Base-by-base conservation (phyloP, 192 early-diverging fungal genomes). In the Phlyctochytrium arcticum region DNA sequence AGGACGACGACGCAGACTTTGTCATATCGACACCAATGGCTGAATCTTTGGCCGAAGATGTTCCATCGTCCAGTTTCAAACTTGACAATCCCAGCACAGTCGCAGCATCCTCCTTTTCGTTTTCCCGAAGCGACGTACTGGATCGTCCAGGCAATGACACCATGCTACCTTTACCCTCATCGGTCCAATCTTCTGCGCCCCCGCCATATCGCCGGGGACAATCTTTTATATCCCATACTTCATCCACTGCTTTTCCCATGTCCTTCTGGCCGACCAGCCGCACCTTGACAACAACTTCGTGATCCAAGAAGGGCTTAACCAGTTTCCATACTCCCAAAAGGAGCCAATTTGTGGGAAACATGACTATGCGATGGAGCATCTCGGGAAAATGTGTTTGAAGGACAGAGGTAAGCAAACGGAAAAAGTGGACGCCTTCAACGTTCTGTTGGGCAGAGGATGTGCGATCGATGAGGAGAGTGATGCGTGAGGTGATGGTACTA, bases 331-430 rank as follows among this genome's bases (percentile, higher is more conserved):
- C 53, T 31, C 58, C 54, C 58, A 49, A 62, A 0, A 69, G 49
- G 19, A 69, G 49, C 67, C 57, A 61, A 58, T 69, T 69, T 15
- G 67, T 69, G 10, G 67, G 67, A 33, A 69, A 61, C 36, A 69
- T 62, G 10, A 69, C 37, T 3, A 69, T 54, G 6, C 59, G 48
- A 36, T 69, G 67, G 26, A 69, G 49, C 48, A 69, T 62, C 34
- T 69, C 58, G 9, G 67, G 67, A 32, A 69, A 61, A 12, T 69
- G 48, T 5, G 50, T 56, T 42, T 69, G 67, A 19, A 69, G 24
- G 1, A 62, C 53, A 17, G 17, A 46, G 12, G 53, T 61, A 27
- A 69, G 51, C 21, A 24, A 30, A n/a, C 67, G 67, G 67, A 61
- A 66, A 48, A 66, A 66, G 36, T 54, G 51, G 27, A 66, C 37